Base-by-base conservation (phyloP, 306 rosid species). In the Fagus sylvatica region DNA sequence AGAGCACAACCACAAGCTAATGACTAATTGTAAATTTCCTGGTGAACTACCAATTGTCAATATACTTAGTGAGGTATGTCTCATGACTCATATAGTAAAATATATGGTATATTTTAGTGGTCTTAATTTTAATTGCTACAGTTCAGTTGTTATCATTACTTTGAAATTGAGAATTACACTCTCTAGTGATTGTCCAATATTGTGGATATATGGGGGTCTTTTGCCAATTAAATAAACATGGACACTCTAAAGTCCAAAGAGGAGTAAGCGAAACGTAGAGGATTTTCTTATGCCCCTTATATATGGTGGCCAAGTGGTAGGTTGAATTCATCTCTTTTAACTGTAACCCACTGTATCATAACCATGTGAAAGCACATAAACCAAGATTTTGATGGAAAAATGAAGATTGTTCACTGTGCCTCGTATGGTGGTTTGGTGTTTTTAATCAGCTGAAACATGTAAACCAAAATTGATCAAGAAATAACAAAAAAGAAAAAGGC, bases 1-100 rank as follows among this genome's bases (percentile, higher is more conserved):
- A 51, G 79, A 76, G 49, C 79, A 76, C 73, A 76, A 66, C 60
- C 79, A 76, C 73, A 76, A 51, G 40, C 73, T 76, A 13, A 76
- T 76, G 79, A 19, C 79, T 51, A 40, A 37, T 11, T 64, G 73
- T 51, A 66, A 76, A 19, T 19, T 48, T 51, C 56, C 73, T 9
- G 73, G 79, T 43, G 79, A 76, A 19, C 73, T 76, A 51, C 79
- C 79, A 36, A 76, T 22, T 15, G 54, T 76, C 40, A 76, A 76
- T 76, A 76, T 65, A 34, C 79, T 76, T 17, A 76, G 53, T 39
- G 79, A 64, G 79, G 79, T 76, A 76, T 22, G 79, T 41, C 43
- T 62, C 4, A 62, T 62, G 43, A 62, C 22, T 61, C 19, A 33
- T 33, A 61, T 1, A 61, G n/a, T 15, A 33, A 61, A 46, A 46